Conservation (phyloP, 176 grass and related monocot genomes). For the Triticum monococcum region DNA sequence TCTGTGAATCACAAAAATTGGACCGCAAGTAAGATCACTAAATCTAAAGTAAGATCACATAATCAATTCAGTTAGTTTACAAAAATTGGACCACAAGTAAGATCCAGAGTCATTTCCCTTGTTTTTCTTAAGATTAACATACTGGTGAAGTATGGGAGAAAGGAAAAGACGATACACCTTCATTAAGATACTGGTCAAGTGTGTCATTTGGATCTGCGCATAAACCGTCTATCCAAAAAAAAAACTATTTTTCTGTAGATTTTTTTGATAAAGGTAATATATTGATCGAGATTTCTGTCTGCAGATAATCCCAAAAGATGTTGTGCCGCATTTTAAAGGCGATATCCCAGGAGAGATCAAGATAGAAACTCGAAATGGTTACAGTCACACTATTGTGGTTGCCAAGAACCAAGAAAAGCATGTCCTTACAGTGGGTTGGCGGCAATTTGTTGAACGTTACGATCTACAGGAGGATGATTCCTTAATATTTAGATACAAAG, state of each 20-base stretch:
- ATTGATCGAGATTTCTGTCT: no score
- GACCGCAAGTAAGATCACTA: no score
- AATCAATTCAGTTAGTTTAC: background rate
- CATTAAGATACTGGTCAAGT: background rate
- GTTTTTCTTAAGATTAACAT: background rate
- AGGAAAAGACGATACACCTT: background rate
- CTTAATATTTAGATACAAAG: background rate
- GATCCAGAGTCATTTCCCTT: background rate
- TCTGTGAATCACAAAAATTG: no score
- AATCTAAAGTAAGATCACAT: no score
- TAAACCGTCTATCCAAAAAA: no score
- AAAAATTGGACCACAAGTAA: background rate
- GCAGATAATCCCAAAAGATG: no score
- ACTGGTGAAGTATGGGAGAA: background rate
- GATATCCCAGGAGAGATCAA: no score
- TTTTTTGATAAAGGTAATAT: no score
- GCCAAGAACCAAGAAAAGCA: background rate
- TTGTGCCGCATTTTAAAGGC: no score
- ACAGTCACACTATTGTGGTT: background rate
- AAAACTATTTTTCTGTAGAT: no score
- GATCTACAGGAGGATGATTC: conserved; percentile 3
- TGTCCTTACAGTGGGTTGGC: background rate
- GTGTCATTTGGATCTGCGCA: background rate
- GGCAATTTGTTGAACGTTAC: background rate
- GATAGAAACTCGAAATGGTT: no score